Conservation (phyloP, 2,329 filamentous ascomycete genomes). For the Trichoderma cornu-damae region DNA sequence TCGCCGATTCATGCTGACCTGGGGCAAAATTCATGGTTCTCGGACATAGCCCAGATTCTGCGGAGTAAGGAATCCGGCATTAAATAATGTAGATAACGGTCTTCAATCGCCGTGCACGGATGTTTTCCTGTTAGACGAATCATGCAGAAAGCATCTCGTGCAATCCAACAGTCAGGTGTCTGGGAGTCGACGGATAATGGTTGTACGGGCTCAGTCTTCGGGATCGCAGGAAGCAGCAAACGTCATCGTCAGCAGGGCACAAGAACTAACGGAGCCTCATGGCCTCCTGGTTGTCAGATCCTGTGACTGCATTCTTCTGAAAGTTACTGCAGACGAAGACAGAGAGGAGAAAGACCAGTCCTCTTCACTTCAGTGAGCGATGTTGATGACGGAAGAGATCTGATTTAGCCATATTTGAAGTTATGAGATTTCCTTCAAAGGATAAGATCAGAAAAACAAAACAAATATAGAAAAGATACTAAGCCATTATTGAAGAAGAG, state of each 20-base stretch:
- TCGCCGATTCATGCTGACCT: constrained; percentile 64
- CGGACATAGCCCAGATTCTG: constrained; percentile 87
- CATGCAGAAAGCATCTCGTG: constrained; percentile 71
- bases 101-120: constrained; percentile 87
- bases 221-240: not conserved
- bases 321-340: not conserved
- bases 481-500: too few species aligned
- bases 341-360: not conserved
- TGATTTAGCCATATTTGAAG: not conserved
- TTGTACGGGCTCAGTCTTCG: not conserved
- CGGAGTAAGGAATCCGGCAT: constrained; percentile 78
- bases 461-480: too few species aligned
- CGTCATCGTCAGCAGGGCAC: not conserved
- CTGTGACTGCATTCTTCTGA: too few species aligned
- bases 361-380: not conserved
- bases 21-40: constrained; percentile 82
- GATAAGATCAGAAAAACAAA: too few species aligned
- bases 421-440: too few species aligned
- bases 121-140: constrained; percentile 85
- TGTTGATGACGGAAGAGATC: not conserved
- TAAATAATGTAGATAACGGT: constrained; percentile 70
- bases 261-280: not conserved
- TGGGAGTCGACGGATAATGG: constrained; percentile 34
- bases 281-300: not conserved
- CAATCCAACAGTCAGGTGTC: constrained; percentile 78